These are phyloP conservation scores for Cantharellus cinnabarinus DNA, from an alignment of 768 basidiomycete species.

Conservation along the genomic window DNA sequence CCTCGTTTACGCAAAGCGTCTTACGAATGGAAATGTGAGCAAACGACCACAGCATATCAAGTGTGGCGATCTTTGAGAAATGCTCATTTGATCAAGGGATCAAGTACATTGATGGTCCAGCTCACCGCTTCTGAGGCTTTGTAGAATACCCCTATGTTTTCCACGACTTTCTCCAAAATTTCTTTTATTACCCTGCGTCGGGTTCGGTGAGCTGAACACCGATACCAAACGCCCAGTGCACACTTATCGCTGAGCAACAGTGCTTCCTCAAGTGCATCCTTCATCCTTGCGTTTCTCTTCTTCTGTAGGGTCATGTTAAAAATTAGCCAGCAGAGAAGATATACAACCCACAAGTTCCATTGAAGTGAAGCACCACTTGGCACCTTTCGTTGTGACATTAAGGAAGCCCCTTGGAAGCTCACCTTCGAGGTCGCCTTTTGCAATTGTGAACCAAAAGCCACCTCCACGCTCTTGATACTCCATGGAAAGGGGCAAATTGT, in stretches of 20 bases:
- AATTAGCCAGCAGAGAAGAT: neutral
- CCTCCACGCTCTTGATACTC: constrained; percentile 39
- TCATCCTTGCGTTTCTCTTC: constrained; percentile 75
- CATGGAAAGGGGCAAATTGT: constrained; percentile 43
- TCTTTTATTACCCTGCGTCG: constrained; percentile 51
- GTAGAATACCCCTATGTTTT: constrained; percentile 62
- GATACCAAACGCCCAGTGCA: constrained; percentile 5
- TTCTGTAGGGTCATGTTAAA: constrained; percentile 27
- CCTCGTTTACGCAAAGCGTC: constrained; percentile 13
- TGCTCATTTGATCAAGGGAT: neutral
- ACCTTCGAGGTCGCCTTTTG: constrained; percentile 40
- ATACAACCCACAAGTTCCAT: constrained; percentile 49
- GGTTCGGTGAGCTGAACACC: neutral
- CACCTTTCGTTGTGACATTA: constrained; percentile 43
- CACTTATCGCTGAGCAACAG: constrained; percentile 69
- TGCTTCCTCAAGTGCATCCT: constrained; percentile 78
- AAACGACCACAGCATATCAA: constrained; percentile 84
- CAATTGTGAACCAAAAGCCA: constrained; percentile 57
- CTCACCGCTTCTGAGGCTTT: constrained; percentile 75
- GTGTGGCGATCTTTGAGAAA: constrained; percentile 42
- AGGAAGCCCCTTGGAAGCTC: constrained; percentile 50
- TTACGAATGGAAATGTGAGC: constrained; percentile 63
- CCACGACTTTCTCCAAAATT: constrained; percentile 47
- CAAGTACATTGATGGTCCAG: neutral
- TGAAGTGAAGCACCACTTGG: constrained; percentile 55